These are phyloP conservation scores for Aspergillus alliaceus DNA, from an alignment of 2,329 filamentous ascomycete genomes.

Conservation along the genomic window DNA sequence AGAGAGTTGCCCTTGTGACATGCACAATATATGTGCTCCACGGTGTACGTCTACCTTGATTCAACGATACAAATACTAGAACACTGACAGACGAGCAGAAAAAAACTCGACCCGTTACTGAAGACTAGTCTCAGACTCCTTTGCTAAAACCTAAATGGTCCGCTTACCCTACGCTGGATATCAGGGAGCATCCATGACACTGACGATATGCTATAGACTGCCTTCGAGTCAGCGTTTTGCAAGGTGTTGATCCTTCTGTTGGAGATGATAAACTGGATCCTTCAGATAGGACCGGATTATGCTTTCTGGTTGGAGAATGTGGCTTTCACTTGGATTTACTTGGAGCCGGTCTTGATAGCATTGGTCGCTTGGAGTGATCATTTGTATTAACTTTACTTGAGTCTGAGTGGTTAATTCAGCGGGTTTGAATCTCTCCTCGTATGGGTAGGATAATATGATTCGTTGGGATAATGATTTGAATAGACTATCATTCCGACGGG, in stretches of 20 bases:
- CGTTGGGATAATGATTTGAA: too few relatives aligned
- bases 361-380: background rate
- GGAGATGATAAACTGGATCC: background rate
- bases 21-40: conserved; percentile 3
- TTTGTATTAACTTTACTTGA: background rate
- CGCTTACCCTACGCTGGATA: background rate
- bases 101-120: background rate
- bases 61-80: background rate
- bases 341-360: background rate
- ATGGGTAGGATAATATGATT: too few relatives aligned
- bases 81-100: background rate
- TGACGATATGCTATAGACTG: too few relatives aligned
- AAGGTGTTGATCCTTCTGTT: background rate
- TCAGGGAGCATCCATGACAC: too few relatives aligned
- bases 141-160: background rate
- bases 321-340: background rate
- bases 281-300: background rate
- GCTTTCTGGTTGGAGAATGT: background rate
- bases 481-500: too few relatives aligned
- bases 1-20: conserved; percentile 2
- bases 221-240: background rate
- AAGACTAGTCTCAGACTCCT: background rate
- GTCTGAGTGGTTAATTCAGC: background rate
- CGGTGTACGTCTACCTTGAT: background rate
- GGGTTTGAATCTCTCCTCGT: too few relatives aligned